phyloP scores from a whole-genome alignment of 192 early-diverging fungal species.

The Coemansia sp. region DNA sequence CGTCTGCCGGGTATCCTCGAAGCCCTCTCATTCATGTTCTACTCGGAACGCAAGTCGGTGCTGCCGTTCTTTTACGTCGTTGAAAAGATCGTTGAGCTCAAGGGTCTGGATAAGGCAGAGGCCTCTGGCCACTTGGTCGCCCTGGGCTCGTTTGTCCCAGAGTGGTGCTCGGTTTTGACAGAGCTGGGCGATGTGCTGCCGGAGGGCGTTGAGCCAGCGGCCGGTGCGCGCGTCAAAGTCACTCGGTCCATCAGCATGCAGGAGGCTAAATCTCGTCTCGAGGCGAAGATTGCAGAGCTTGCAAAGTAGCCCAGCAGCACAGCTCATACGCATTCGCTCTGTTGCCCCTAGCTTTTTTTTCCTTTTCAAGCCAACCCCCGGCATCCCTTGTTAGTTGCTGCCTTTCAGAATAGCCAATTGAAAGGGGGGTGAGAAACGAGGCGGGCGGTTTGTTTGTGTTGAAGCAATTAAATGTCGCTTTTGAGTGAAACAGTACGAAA shows the following conservation, averaged over 20 bases:
- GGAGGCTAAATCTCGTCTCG: slow-evolving; percentile 28
- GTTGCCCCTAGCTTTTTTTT: no score
- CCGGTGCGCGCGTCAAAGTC: slow-evolving; percentile 25
- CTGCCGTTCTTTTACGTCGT: slow-evolving; percentile 36
- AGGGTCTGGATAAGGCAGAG: slow-evolving; percentile 30
- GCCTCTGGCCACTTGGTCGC: slow-evolving; percentile 18
- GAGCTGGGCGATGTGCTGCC: background rate
- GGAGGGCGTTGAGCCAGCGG: slow-evolving; percentile 10
- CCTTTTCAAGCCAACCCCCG: no score
- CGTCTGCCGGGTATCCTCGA: slow-evolving; percentile 43
- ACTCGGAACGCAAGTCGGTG: slow-evolving; percentile 34
- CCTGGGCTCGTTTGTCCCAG: slow-evolving; percentile 34
- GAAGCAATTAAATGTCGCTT: slow-evolving; percentile 1
- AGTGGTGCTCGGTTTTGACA: slow-evolving; percentile 38
- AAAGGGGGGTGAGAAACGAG: no score
- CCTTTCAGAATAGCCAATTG: no score
- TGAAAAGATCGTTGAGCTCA: slow-evolving; percentile 40
- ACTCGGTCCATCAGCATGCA: slow-evolving; percentile 31
- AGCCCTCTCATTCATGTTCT: slow-evolving; percentile 49
- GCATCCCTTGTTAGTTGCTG: no score
- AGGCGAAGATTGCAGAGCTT: slow-evolving; percentile 12
- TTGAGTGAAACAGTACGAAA: no score
- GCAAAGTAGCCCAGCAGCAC: background rate
- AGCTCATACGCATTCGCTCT: no score
- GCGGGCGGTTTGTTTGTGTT: background rate